Evolutionary conservation across 2,329 filamentous ascomycete species (phyloP), one percentile per base, ranked within the genome.

Genomic region (Huntiella decipiens): DNA sequence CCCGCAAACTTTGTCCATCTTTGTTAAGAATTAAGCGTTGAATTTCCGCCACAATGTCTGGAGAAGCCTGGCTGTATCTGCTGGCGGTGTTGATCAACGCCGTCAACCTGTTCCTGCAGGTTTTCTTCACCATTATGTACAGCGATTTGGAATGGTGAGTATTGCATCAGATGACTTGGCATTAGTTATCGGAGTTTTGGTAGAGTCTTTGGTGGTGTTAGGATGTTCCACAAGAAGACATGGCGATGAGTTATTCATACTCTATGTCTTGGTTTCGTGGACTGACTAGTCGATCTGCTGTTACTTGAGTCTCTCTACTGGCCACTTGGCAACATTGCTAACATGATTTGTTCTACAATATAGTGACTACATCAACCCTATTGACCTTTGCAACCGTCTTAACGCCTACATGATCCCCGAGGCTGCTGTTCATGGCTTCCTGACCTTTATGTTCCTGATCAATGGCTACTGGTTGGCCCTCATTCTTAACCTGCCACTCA

Each of bases 71-170:
- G 91, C 72, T 98, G 63, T 98, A 92, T 71, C 79, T 98, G 58
- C 74, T 98, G 66, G 80, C 88, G 67, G 92, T 98, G 65, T 75
- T 98, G 63, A 92, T 98, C 72, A 98, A 98, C 71, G 91, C 91
- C 70, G 87, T 98, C 77, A 98, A 98, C 73, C 76, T 98, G 60
- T 98, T 98, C 67, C 74, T 98, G 49, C 92, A 98, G 70, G 91
- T 98, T 57, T 98, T 98, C 75, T 98, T 98, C 71, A 98, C 91
- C 49, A 98, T 98, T 61, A 98, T 98, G 92, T 98, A 96, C 70
- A 94, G 85, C 66, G 91, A 98, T 73, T 68, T 98, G 58, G 91
- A 98, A 81, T 98, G 91, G 87, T 93, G 70, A 59, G 83, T 71
- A 33, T 10, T 3, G 22, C 2, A 10, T 28, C 22, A 28, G 22